Conservation (phyloP, 768 basidiomycete genomes). For the Tylopilus cervinicoccineus region DNA sequence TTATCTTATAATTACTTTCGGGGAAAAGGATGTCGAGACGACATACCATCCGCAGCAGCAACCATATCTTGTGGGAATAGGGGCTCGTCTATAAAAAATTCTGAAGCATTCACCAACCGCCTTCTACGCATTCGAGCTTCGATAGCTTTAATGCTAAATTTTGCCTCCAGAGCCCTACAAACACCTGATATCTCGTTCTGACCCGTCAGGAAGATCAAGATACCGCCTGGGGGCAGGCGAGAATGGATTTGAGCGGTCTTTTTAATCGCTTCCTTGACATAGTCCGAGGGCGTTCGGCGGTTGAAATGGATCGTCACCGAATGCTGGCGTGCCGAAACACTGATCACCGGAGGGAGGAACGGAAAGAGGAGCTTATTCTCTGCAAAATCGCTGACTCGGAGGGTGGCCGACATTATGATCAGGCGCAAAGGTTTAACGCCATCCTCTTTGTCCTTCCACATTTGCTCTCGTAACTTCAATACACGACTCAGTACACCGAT, state of each 20-base stretch:
- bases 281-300: slow-evolving; percentile 80
- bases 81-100: slow-evolving; percentile 26
- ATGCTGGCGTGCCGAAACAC: slow-evolving; percentile 86
- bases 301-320: slow-evolving; percentile 95
- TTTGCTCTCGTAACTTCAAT: slow-evolving; percentile 79
- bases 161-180: slow-evolving; percentile 75
- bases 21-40: neutral
- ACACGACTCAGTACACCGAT: slow-evolving; percentile 97
- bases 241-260: slow-evolving; percentile 92
- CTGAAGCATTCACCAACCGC: slow-evolving; percentile 22
- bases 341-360: slow-evolving; percentile 85
- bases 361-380: slow-evolving; percentile 81
- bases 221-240: slow-evolving; percentile 87
- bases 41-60: slow-evolving; percentile 19
- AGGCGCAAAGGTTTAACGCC: slow-evolving; percentile 82
- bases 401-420: slow-evolving; percentile 98
- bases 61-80: slow-evolving; percentile 12
- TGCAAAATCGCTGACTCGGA: slow-evolving; percentile 89
- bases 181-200: slow-evolving; percentile 92
- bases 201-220: slow-evolving; percentile 92
- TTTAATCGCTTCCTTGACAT: slow-evolving; percentile 84
- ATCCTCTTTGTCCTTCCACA: slow-evolving; percentile 80
- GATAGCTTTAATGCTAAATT: slow-evolving; percentile 66
- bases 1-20: neutral
- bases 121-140: slow-evolving; percentile 44